Evolutionary conservation across 2,329 filamentous ascomycete species (phyloP), one percentile per base, ranked within the genome.

Genomic region (Fusarium oxysporum): DNA sequence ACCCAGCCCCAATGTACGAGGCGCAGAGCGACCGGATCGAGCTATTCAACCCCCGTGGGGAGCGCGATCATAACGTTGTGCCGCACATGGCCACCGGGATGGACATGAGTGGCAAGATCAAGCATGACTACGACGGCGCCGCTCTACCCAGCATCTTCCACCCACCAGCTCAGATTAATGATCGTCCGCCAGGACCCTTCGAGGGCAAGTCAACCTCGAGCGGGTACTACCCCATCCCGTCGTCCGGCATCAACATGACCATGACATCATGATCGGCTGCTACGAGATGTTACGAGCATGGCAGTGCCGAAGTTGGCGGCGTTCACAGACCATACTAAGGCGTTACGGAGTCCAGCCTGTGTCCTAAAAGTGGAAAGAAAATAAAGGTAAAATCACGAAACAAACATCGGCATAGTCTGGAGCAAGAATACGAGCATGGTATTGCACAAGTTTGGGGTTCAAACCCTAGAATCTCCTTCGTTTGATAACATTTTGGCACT

Each of bases 191-290:
- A 67, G 85, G 84, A 21, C 84, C 86, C 14, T 90, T 87, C 70
- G 87, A 90, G 59, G 86, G 86, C 63, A 90, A 89, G 74, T 47
- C 84, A 14, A 85, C 80, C 47, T 88, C 87, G 9, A 80, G 79
- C 28, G 87, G 87, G 19, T 89, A 87, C 71, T 90, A 89, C 68
- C 88, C 88, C 5, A 85, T 87, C 35, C 81, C 85, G 11, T 85
- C 86, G 30, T 84, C 86, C 1, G 84, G 85, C 33, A 84, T 86
- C 78, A 84, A 84, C 71, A 83, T 86, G 78, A 82, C 82, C 51
- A 79, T 81, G 76, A 73, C 76, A 65, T 80, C 76, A 65, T 80
- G 62, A 75, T 38, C 47, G 35, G 37, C 37, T 32, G 43, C 19
- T 25, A 21, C 25, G 14, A 33, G 13, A 45, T 30, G 38, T 50